These are phyloP conservation scores for Flaveria floridana DNA, from an alignment of 140 eudicot species.

Conservation along the genomic window DNA sequence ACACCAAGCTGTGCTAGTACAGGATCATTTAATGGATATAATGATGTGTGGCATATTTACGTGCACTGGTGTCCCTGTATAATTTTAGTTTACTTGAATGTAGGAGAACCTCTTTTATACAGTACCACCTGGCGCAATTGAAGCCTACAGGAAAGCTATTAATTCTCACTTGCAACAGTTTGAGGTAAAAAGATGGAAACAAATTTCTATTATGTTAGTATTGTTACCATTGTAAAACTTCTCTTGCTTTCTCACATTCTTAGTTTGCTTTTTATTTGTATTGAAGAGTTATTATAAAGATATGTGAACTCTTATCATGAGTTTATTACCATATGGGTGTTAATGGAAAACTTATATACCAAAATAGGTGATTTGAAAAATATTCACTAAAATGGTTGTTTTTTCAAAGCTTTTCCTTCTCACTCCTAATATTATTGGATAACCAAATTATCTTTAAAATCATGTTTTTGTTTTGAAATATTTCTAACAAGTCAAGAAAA, in stretches of 20 bases:
- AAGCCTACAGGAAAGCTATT: conserved; percentile 61
- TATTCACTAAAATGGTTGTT: too few species aligned
- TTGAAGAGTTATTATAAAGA: conserved; percentile 4
- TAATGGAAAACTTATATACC: background rate
- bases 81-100: conserved; percentile 20
- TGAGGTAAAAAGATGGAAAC: conserved; percentile 47
- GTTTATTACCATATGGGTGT: too few species aligned
- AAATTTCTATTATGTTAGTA: conserved; percentile 10
- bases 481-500: too few species aligned
- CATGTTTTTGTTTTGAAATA: too few species aligned
- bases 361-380: too few species aligned
- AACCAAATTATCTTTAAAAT: too few species aligned
- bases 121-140: conserved; percentile 73
- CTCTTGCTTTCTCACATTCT: background rate
- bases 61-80: background rate
- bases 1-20: conserved; percentile 1
- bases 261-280: conserved; percentile 7
- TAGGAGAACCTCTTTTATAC: conserved; percentile 80
- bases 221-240: conserved; percentile 17
- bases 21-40: conserved; percentile 21
- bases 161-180: conserved; percentile 55
- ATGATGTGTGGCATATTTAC: conserved; percentile 10
- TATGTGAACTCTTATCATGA: background rate
- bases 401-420: too few species aligned
- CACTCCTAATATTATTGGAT: too few species aligned